phyloP scores from a whole-genome alignment of 139 green algal species.

The Volvox africanus region DNA sequence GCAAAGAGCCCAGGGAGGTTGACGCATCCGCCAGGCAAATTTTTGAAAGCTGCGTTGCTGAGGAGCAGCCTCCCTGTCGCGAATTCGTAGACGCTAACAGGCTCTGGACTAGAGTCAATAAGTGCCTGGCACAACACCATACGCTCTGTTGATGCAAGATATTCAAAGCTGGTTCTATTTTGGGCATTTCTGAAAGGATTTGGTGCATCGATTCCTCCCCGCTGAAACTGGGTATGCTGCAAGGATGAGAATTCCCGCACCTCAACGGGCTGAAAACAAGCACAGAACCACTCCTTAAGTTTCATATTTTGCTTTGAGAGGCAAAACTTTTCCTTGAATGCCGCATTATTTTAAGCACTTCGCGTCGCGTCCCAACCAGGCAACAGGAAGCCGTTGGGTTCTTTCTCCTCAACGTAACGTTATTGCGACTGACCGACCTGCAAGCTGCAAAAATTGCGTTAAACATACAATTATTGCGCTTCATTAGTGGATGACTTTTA shows the following conservation, averaged over 20 bases:
- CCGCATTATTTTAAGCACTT: no score
- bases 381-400: no score
- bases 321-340: background rate
- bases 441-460: no score
- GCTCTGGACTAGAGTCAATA: conserved; percentile 3
- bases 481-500: no score
- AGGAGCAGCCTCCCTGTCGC: background rate
- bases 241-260: background rate
- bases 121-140: background rate
- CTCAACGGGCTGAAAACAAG: background rate
- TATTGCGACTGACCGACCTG: no score
- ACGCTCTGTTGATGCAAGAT: background rate
- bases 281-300: background rate
- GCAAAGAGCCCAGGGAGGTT: background rate
- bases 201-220: background rate
- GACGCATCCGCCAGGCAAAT: background rate
- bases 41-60: background rate
- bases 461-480: no score
- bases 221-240: no score
- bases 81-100: background rate
- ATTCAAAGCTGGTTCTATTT: background rate
- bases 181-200: background rate
- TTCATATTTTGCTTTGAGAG: background rate
- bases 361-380: no score
- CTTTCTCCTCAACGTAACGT: no score